These are phyloP conservation scores for Nicotiana rustica DNA, from an alignment of 305 asterid species.

Conservation along the genomic window DNA sequence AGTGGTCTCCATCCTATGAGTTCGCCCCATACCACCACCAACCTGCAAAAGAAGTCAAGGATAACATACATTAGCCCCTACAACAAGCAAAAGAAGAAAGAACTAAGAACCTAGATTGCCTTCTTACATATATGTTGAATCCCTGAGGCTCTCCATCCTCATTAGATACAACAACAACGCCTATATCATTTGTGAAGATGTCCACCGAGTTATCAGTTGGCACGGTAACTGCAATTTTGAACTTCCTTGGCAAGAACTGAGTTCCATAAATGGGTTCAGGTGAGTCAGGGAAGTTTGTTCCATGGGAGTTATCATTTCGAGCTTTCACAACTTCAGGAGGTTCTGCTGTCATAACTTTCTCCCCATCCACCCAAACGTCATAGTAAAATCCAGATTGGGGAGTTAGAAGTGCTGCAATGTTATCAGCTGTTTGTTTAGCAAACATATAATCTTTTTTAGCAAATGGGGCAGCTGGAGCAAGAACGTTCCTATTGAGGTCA, in stretches of 20 bases:
- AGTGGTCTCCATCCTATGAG: constrained; percentile 84
- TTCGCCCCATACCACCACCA: constrained; percentile 99
- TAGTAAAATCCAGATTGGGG: constrained; percentile 98
- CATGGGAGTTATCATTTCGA: constrained; percentile 86
- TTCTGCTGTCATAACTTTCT: constrained; percentile 77
- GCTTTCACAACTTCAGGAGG: constrained; percentile 88
- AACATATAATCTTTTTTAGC: constrained; percentile 75
- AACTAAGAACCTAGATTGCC: constrained; percentile 24
- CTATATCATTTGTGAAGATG: constrained; percentile 86
- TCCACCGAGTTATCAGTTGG: constrained; percentile 94
- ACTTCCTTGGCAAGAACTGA: constrained; percentile 98
- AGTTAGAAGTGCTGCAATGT: constrained; percentile 88
- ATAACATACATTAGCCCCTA: not conserved
- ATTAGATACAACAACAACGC: constrained; percentile 80
- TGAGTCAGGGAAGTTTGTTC: constrained; percentile 88
- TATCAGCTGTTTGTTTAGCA: constrained; percentile 93
- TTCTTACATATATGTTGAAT: constrained; percentile 82
- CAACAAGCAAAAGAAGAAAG: constrained; percentile 31
- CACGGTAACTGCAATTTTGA: constrained; percentile 91
- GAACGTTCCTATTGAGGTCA: constrained; percentile 92
- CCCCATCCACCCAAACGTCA: constrained; percentile 99
- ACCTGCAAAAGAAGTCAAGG: constrained; percentile 60
- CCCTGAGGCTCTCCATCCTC: constrained; percentile 94
- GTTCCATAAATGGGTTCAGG: constrained; percentile 97
- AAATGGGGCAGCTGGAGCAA: constrained; percentile 95